Conservation (phyloP, 2,329 filamentous ascomycete genomes). For the Aureobasidium pullulans region DNA sequence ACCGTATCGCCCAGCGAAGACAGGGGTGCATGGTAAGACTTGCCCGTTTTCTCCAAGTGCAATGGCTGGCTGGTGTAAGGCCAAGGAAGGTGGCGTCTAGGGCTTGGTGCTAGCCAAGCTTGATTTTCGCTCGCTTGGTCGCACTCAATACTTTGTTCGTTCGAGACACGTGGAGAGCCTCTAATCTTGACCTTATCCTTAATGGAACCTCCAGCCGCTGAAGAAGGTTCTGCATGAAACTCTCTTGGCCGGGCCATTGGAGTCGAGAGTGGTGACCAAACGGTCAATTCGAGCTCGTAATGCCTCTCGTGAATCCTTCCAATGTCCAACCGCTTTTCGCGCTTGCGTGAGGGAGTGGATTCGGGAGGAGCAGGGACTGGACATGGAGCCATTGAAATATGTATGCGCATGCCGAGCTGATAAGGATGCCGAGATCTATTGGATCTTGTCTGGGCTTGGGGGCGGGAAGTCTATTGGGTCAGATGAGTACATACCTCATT, state of each 20-base stretch:
- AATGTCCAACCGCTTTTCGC: background rate
- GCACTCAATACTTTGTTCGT: background rate
- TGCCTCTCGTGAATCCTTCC: background rate
- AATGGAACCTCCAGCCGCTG: background rate
- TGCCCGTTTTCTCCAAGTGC: background rate
- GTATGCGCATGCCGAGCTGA: background rate
- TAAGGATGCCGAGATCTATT: constrained; percentile 4
- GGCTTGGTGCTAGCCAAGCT: background rate
- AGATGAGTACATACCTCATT: background rate
- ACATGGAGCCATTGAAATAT: background rate
- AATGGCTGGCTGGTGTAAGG: background rate
- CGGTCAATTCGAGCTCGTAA: background rate
- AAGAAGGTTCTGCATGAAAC: background rate
- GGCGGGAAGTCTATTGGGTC: background rate
- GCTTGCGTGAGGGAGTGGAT: background rate
- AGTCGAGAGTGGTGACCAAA: background rate
- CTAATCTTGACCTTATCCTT: background rate
- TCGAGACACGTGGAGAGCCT: background rate
- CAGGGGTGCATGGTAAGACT: background rate
- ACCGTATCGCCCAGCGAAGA: background rate
- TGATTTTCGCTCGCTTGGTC: too few relatives aligned
- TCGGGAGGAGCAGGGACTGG: background rate
- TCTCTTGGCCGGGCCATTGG: too few relatives aligned
- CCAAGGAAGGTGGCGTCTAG: background rate
- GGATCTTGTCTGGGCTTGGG: constrained; percentile 1